Base-by-base conservation (phyloP, 768 basidiomycete genomes). In the Psilocybe sp. region DNA sequence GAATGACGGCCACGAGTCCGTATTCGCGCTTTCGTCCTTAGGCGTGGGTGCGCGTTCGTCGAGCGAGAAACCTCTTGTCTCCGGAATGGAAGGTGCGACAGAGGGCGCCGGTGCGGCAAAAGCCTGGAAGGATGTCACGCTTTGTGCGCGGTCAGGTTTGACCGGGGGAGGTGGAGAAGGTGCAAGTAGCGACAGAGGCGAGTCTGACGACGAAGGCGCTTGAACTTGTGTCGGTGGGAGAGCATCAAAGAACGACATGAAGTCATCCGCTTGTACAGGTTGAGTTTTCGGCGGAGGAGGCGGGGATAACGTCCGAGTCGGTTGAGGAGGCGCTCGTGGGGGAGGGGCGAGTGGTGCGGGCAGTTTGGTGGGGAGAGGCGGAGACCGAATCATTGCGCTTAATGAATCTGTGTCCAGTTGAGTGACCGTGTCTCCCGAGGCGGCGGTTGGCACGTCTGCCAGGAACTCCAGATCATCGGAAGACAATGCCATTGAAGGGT, bases 391-490 rank as follows among this genome's bases (percentile, higher is more conserved):
- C 66, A 76, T 69, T 49, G 60, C 65, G 20, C 72, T 67, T 14
- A 83, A 61, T 14, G 65, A 68, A 49, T 65, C 67, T 15, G 77
- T 53, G 34, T 69, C 61, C 35, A 54, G 50, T 18, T 60, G 65
- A 11, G 71, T 64, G 28, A 69, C 65, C 14, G 66, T 61, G 13
- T 68, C 74, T 49, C 81, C 79, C 43, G 56, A 62, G 10, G 74
- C 75, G 54, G 76, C 78, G 3, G 86, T 85, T 9, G 80, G 85
- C 48, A 80, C 76, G 62, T 84, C 87, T 32, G 80, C 81, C 15
- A 96, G 74, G 61, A 88, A 94, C 55, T 91, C 86, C 23, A 96
- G 73, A 63, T 96, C 93, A 50, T 89, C 84, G 1, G 80, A 73
- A 13, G 89, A 89, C 14, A 95, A 74, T 11, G 89, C 79, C 32